Conservation (phyloP, 2,329 filamentous ascomycete species). For the Huntiella decipiens region DNA sequence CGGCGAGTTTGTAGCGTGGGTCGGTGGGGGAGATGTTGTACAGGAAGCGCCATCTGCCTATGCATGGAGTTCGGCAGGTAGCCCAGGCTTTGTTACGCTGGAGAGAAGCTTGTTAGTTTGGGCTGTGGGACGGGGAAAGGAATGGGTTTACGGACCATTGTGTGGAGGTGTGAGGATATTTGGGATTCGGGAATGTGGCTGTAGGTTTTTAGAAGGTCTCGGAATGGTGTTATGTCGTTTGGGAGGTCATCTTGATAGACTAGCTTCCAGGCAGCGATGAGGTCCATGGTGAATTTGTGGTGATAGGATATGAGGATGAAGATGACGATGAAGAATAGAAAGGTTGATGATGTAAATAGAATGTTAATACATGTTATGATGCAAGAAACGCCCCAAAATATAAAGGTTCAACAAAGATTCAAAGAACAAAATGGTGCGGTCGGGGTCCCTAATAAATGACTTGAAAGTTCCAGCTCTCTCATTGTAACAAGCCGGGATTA, state of each 20-base stretch:
- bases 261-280: conserved; percentile 12
- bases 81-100: conserved; percentile 28
- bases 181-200: conserved; percentile 20
- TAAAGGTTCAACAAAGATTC: too few relatives aligned
- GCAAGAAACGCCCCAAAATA: too few relatives aligned
- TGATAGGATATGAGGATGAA: not conserved
- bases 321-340: too few relatives aligned
- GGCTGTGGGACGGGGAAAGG: not conserved
- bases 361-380: too few relatives aligned
- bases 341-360: too few relatives aligned
- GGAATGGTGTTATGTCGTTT: conserved; percentile 19
- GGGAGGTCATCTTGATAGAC: conserved; percentile 17
- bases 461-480: too few relatives aligned
- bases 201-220: conserved; percentile 21
- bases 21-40: conserved; percentile 24
- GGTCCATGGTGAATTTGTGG: conserved; percentile 8
- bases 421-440: too few relatives aligned
- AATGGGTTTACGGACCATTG: conserved; percentile 9
- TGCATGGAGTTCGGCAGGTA: conserved; percentile 24
- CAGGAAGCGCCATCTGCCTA: conserved; percentile 32
- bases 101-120: not conserved
- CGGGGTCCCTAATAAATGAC: too few relatives aligned
- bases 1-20: conserved; percentile 23
- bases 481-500: too few relatives aligned
- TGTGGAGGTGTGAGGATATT: conserved; percentile 16